Base-by-base conservation (phyloP, 2,329 filamentous ascomycete species). In the Penicillium sp. region DNA sequence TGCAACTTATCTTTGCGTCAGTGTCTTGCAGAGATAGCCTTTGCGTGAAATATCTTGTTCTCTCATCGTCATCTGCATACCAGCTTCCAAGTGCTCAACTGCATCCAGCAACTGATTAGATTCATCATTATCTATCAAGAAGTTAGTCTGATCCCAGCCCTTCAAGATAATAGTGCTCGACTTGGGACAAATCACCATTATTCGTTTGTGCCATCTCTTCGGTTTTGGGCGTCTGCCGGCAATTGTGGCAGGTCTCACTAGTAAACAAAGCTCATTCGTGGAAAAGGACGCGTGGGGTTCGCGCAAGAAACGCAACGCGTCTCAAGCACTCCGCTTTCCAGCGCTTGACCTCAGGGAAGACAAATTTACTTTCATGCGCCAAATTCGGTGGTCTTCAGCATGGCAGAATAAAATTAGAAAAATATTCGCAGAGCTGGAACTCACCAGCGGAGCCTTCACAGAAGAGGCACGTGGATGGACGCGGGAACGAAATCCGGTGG, bases 71-170 rank as follows among this genome's bases (percentile, higher is more conserved):
- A 5, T 43, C 33, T 24, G 32, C 60, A 45, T 64, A 69, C 67
- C 64, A 39, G 65, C 61, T 61, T 69, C 67, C 39, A 70, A 49
- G 53, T 67, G 65, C 47, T 68, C 56, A n/a, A 69, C 41, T 3
- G 65, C 63, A 58, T 69, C 63, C 25, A 57, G 47, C 52, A 70
- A 57, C 50, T 52, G 54, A 43, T 38, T 61, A 34, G 60, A 51
- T 47, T 47, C 46, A 32, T 26, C 29, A 27, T n/a, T 41, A 13
- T 53, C 37, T 51, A 38, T 25, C 33, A 36, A n/a, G 34, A 4
- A 9, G 13, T 44, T 11, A 34, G 39, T 36, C n/a, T n/a, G 11
- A 18, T 43, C 24, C 18, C 11, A 43, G 5, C 18, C 33, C 33
- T 6, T 24, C 12, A 13, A 2, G 26, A 8, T 13, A 9, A 4